Evolutionary conservation across 2,329 filamentous ascomycete species (phyloP), one percentile per base, ranked within the genome.

Genomic region (Paecilomyces niveus): DNA sequence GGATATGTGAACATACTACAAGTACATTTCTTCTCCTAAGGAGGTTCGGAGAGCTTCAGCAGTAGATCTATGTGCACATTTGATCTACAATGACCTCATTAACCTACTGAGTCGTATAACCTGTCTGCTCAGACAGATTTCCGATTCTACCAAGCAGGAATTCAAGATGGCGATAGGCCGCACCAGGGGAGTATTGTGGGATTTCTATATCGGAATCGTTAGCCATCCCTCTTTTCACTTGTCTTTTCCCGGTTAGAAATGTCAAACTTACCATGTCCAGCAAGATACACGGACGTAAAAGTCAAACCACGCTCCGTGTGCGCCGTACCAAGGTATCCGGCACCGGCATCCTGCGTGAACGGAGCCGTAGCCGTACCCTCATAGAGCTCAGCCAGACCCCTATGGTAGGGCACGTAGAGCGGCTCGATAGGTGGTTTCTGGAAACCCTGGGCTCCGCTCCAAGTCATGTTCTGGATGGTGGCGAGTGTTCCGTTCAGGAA

Each of bases 391-490:
- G 50, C 72, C 52, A 80, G 72, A 56, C 80, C 74, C 0, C 64
- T 67, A 66, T 86, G 83, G 67, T 83, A 85, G 0, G 88, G 88
- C 0, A 90, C 85, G 70, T 83, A 90, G 67, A 90, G 87, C 1
- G 85, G 84, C 54, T 84, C 80, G 86, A 66, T 89, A 84, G 89
- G 89, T 2, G 75, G 73, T 0, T 72, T 68, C 67, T 87, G 83
- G 79, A 94, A 93, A 0, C 90, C 90, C 53, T 89, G 83, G 57
- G 81, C 71, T 11, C 89, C 89, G 58, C 85, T 85, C 85, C 86
- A 93, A 0, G 89, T 92, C 85, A 93, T 90, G 76, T 92, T 92
- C 69, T 94, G 89, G 62, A 93, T 86, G 2, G 83, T 80, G 7
- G 92, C 76, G 1, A 93, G 78, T 0, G 88, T 89, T 9, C 89